A percentile compares a stretch with the other conserved stretches of the same genome.
Evolutionary conservation across 1,139 yeast genomes (phyloP).

Genomic region (Pichia sp.): DNA sequence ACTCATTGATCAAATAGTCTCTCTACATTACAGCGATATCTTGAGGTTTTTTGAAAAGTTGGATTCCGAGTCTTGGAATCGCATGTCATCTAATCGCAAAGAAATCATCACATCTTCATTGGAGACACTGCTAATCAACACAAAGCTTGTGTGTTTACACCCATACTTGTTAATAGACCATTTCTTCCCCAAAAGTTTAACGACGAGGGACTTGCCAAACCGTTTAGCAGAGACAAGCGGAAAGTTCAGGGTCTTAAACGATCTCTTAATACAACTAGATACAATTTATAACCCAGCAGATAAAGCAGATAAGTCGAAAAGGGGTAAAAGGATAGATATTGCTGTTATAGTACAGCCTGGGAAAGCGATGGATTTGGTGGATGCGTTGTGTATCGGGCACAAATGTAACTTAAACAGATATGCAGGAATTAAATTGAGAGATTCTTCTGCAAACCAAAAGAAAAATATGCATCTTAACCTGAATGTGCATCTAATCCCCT

Average conservation of each 20-base stretch:
- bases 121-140: slow-evolving; percentile 67
- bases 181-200: slow-evolving; percentile 77
- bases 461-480: slow-evolving; percentile 30
- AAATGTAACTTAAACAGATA: slow-evolving; percentile 63
- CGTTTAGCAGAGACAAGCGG: slow-evolving; percentile 81
- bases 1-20: slow-evolving; percentile 87
- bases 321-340: slow-evolving; percentile 34
- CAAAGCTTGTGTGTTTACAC: slow-evolving; percentile 79
- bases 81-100: slow-evolving; percentile 2
- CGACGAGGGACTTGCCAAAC: slow-evolving; percentile 71
- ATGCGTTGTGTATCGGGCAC: slow-evolving; percentile 69
- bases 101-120: slow-evolving; percentile 59
- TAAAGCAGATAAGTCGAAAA: slow-evolving; percentile 16
- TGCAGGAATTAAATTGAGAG: slow-evolving; percentile 49
- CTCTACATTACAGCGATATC: slow-evolving; percentile 86
- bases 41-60: slow-evolving; percentile 71
- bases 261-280: slow-evolving; percentile 45
- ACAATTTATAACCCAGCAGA: slow-evolving; percentile 23
- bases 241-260: slow-evolving; percentile 67
- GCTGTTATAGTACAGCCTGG: slow-evolving; percentile 56
- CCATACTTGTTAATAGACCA: slow-evolving; percentile 83
- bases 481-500: slow-evolving; percentile 44
- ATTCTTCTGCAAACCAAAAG: slow-evolving; percentile 35
- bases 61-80: slow-evolving; percentile 21
- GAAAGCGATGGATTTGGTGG: slow-evolving; percentile 68